A percentile compares a stretch with the other conserved stretches of the same genome.
Evolutionary conservation across 371 early-diverging fungal genomes (phyloP).

Genomic region (Mucor piriformis): DNA sequence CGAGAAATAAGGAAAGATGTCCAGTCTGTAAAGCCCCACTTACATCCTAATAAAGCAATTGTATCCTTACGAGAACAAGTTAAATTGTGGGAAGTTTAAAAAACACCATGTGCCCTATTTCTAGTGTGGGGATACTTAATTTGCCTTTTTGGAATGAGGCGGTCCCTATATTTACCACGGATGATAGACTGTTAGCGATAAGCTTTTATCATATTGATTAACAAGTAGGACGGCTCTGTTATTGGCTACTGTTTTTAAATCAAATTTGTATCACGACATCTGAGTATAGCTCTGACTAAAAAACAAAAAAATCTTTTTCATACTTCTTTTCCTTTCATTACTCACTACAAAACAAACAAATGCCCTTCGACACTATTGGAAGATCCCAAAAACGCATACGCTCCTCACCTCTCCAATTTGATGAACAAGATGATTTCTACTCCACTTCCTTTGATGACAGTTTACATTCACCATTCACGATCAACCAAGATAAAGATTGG

Average conservation of each 20-base stretch:
- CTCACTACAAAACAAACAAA: not conserved
- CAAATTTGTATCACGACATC: not conserved
- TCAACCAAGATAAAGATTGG: conserved; percentile 3
- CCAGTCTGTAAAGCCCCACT: conserved; percentile 12
- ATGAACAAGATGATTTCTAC: conserved; percentile 9
- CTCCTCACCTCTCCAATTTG: conserved; percentile 1
- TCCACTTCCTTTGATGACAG: not conserved
- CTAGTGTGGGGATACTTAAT: not conserved
- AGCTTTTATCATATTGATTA: conserved; percentile 1
- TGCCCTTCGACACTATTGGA: conserved; percentile 32
- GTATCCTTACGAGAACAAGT: not conserved
- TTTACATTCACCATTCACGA: not conserved
- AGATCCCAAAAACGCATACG: conserved; percentile 25
- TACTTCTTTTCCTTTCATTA: conserved; percentile 13
- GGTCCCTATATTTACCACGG: too few relatives aligned
- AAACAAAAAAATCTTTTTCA: not conserved
- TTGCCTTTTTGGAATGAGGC: not conserved
- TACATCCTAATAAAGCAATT: too few relatives aligned
- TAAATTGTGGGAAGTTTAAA: not conserved
- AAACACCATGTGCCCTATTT: not conserved
- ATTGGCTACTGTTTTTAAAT: not conserved
- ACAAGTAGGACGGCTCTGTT: not conserved
- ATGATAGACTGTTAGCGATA: not conserved
- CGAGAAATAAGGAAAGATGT: conserved; percentile 15
- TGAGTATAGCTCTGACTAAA: not conserved